Evolutionary conservation across 441 rosid species (phyloP).

Genomic region (Aleurites moluccanus): DNA sequence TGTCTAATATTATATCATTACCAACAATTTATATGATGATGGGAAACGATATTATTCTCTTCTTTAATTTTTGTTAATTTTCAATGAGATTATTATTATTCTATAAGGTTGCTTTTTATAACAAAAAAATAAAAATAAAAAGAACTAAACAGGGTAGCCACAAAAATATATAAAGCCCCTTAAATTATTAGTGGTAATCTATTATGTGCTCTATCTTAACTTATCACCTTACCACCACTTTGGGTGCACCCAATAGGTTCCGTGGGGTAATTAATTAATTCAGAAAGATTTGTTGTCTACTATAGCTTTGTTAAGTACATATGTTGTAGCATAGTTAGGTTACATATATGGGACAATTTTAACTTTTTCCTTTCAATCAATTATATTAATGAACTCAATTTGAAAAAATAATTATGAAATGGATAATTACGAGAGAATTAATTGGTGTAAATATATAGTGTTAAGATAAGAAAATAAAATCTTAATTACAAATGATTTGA

Average conservation of each 20-base stretch:
- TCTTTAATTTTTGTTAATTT: neutral
- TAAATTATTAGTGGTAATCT: neutral
- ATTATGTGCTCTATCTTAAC: neutral
- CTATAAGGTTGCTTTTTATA: neutral
- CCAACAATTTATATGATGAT: constrained; percentile 18
- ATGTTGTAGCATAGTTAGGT: too few relatives aligned
- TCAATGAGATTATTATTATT: neutral
- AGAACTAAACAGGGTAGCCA: neutral
- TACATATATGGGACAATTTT: too few relatives aligned
- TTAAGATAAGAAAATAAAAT: too few relatives aligned
- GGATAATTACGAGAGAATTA: too few relatives aligned
- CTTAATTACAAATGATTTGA: too few relatives aligned
- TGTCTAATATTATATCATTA: constrained; percentile 15
- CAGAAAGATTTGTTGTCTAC: neutral
- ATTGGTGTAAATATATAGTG: neutral
- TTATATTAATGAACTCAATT: too few relatives aligned
- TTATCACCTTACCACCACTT: neutral
- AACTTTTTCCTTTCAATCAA: too few relatives aligned
- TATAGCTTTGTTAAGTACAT: too few relatives aligned
- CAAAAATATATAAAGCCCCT: neutral
- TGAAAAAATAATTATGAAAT: too few relatives aligned
- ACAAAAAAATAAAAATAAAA: neutral
- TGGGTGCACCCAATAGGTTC: neutral
- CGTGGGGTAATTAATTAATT: neutral
- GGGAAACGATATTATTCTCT: constrained; percentile 18